Base-by-base conservation (phyloP, 345 rosid species). In the Chamaenerion angustifolium region DNA sequence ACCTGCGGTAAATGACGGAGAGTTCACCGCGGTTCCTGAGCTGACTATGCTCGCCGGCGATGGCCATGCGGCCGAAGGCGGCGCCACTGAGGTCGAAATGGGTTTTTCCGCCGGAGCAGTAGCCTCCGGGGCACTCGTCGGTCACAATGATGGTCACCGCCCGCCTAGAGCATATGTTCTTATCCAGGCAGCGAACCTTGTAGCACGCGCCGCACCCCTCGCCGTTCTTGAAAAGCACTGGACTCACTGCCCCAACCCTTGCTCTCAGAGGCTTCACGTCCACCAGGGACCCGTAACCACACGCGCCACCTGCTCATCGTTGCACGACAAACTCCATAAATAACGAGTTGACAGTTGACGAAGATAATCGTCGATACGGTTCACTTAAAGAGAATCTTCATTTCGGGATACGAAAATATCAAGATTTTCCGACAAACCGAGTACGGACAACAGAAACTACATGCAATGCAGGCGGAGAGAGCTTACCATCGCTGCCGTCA, bases 21-120 rank as follows among this genome's bases (percentile, higher is more conserved):
- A 90, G 43, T 52, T 65, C 75, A 57, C 98, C 98, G 58, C 84
- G 75, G 87, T 83, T 65, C 65, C 96, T 72, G 59, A 90, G 84
- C 67, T 25, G 66, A 23, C 55, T 25, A 50, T 52, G 43, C 54
- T 78, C 87, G 3, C 98, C 98, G 18, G 86, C 23, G 14, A 80
- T 64, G 17, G 93, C 93, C 89, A 90, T 67, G 40, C 79, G 87
- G 11, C 98, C 96, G 58, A 90, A 90, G 16, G 96, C 98, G 1
- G 98, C 93, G 42, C 96, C 98, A 8, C 98, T 90, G 45, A 87
- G 85, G 68, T 87, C 96, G 67, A 87, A 92, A 64, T 92, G 98
- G 55, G 78, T 63, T 59, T 68, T 75, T 1, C 85, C 77, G 14
- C 65, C 67, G 46, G 76, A 51, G 69, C 96, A 83, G 64, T 74